Percentiles rank a stretch among this genome's conserved stretches.
Conservation (phyloP, 495 filamentous ascomycete genomes). For the Daldinia concentrica region DNA sequence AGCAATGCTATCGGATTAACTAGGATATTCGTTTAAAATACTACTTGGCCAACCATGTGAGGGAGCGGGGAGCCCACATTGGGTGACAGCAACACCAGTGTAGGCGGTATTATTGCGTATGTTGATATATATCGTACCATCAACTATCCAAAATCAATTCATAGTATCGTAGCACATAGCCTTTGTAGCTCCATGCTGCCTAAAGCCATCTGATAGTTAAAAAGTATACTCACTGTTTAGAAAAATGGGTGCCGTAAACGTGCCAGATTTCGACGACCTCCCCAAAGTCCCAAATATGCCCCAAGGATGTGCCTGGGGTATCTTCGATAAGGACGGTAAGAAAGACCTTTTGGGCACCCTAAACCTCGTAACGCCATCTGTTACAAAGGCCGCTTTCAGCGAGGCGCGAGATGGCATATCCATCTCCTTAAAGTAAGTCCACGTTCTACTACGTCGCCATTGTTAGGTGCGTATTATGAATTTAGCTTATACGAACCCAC, state of each 20-base stretch:
- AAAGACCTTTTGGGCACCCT: conserved; percentile 68
- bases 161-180: background rate
- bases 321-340: conserved; percentile 69
- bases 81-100: background rate
- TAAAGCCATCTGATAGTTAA: background rate
- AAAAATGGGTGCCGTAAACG: conserved; percentile 26
- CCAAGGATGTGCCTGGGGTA: conserved; percentile 71
- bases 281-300: conserved; percentile 68
- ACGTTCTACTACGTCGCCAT: background rate
- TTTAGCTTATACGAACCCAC: conserved; percentile 24
- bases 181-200: background rate
- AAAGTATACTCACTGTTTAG: background rate
- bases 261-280: conserved; percentile 66
- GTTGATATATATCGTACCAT: background rate
- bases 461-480: conserved; percentile 23
- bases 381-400: conserved; percentile 59
- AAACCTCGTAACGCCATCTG: conserved; percentile 66
- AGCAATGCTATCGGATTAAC: background rate
- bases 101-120: background rate
- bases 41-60: background rate
- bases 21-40: background rate
- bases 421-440: conserved; percentile 66
- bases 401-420: conserved; percentile 65
- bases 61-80: background rate
- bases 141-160: background rate